These are phyloP conservation scores for Globisporangium nodosum DNA, from an alignment of 352 stramenopile genomes.

Conservation along the genomic window DNA sequence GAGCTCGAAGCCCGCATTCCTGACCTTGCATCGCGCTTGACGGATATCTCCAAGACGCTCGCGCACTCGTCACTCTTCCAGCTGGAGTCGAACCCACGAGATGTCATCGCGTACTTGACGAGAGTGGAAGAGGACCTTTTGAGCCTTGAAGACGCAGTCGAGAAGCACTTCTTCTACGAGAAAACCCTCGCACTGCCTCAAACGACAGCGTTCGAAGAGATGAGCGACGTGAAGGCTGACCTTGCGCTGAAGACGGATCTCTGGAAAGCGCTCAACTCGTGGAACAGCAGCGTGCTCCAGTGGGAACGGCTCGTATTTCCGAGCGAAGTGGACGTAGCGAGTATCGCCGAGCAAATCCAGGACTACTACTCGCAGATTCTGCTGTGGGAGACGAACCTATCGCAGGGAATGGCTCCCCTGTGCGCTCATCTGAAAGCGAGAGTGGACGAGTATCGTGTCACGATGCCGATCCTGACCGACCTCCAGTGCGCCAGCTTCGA, in stretches of 20 bases:
- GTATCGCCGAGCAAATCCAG: slow-evolving; percentile 64
- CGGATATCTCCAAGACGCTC: slow-evolving; percentile 26
- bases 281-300: slow-evolving; percentile 33
- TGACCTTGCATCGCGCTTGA: slow-evolving; percentile 27
- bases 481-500: slow-evolving; percentile 55
- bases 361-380: slow-evolving; percentile 47
- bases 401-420: slow-evolving; percentile 35
- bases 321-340: slow-evolving; percentile 55
- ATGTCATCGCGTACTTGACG: slow-evolving; percentile 43
- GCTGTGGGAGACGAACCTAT: slow-evolving; percentile 46
- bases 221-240: slow-evolving; percentile 67
- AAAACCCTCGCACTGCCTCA: slow-evolving; percentile 49
- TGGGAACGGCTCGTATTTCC: slow-evolving; percentile 57
- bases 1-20: slow-evolving; percentile 62
- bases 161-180: slow-evolving; percentile 47
- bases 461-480: slow-evolving; percentile 72
- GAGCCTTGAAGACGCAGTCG: slow-evolving; percentile 25
- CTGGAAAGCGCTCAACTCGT: slow-evolving; percentile 73
- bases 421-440: slow-evolving; percentile 60
- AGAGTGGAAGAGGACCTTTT: slow-evolving; percentile 27
- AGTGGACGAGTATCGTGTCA: slow-evolving; percentile 79
- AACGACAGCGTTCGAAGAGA: slow-evolving; percentile 72
- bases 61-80: slow-evolving; percentile 35
- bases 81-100: slow-evolving; percentile 35
- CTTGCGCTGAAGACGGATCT: slow-evolving; percentile 75